Conservation (phyloP, 179 eudicot species). For the Vitellaria paradoxa region DNA sequence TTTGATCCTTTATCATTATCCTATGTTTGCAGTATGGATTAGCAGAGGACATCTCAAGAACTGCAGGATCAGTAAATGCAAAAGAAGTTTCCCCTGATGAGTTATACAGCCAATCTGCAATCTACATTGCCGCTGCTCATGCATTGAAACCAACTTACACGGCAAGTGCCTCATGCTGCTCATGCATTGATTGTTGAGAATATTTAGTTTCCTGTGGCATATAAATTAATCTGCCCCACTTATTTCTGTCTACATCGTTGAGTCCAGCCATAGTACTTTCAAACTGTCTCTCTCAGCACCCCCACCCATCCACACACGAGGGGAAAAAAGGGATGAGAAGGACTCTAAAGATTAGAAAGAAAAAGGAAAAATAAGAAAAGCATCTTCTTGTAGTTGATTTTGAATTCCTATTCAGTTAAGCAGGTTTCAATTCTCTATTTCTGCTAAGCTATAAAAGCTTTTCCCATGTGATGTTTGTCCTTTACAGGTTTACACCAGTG, state of each 20-base stretch:
- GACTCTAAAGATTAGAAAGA: neutral
- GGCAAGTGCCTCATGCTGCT: constrained; percentile 33
- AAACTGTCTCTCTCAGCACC: neutral
- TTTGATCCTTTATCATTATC: constrained; percentile 8
- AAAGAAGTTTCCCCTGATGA: constrained; percentile 76
- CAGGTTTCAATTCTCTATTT: neutral
- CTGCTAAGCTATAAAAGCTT: constrained; percentile 6
- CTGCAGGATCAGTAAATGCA: constrained; percentile 49
- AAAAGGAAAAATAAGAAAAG: constrained; percentile 4
- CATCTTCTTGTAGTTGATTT: neutral
- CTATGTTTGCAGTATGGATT: constrained; percentile 76
- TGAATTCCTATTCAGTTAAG: neutral
- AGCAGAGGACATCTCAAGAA: constrained; percentile 92
- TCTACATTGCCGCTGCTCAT: constrained; percentile 94
- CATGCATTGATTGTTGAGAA: neutral
- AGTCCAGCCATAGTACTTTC: neutral
- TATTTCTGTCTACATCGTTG: constrained; percentile 1
- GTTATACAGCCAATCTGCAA: constrained; percentile 86
- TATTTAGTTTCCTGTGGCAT: neutral
- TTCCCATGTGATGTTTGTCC: neutral
- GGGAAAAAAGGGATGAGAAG: neutral
- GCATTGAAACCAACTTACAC: constrained; percentile 88
- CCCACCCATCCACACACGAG: too few species aligned
- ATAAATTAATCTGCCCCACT: neutral
- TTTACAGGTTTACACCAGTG: constrained; percentile 86